phyloP scores from a whole-genome alignment of 306 rosid genomes.

The Styphnolobium japonicum region DNA sequence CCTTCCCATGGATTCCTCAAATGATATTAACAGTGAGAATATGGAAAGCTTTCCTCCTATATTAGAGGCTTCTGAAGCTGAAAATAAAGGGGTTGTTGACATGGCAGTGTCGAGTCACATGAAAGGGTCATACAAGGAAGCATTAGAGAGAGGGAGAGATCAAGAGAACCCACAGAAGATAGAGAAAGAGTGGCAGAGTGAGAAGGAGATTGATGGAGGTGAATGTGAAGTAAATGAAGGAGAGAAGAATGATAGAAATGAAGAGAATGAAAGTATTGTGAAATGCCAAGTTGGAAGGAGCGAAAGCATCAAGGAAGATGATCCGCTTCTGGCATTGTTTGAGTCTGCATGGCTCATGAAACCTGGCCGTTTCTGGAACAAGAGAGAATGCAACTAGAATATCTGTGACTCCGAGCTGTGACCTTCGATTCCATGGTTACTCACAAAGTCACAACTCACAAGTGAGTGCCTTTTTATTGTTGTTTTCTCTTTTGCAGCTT shows the following conservation, averaged over 20 bases:
- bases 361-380: neutral
- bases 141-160: conserved; percentile 38
- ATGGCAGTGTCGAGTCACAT: neutral
- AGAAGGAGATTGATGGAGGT: neutral
- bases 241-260: neutral
- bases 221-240: conserved; percentile 13
- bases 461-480: neutral
- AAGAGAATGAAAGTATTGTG: conserved; percentile 1
- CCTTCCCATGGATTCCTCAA: neutral
- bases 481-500: neutral
- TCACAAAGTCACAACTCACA: no score
- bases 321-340: conserved; percentile 53
- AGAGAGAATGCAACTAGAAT: neutral
- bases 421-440: no score
- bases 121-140: conserved; percentile 39
- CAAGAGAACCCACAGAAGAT: neutral
- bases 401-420: neutral
- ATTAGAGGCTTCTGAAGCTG: conserved; percentile 24
- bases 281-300: neutral
- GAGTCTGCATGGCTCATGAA: conserved; percentile 70
- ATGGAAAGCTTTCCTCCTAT: conserved; percentile 29
- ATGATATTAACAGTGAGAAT: neutral
- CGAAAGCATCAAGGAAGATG: conserved; percentile 17
- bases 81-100: conserved; percentile 2
- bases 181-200: neutral